A percentile compares a stretch with the other conserved stretches of the same genome.
phyloP scores from a whole-genome alignment of 2,329 filamentous ascomycete genomes.

The Claviceps lovelessii region DNA sequence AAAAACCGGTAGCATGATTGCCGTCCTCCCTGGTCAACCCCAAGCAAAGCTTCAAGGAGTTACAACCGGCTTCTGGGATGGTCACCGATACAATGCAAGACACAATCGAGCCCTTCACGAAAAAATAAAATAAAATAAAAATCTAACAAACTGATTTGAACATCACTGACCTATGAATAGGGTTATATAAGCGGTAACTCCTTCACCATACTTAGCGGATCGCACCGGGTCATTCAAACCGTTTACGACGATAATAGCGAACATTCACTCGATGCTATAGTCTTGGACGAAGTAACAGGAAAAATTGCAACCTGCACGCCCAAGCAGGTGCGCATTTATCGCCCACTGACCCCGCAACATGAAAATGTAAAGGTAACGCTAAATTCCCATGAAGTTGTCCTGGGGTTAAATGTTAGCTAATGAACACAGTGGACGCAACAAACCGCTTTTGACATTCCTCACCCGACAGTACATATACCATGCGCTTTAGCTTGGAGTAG shows the following conservation, averaged over 20 bases:
- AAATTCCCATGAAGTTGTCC: background rate
- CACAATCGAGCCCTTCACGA: background rate
- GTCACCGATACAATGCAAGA: conserved; percentile 56
- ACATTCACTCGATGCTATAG: conserved; percentile 54
- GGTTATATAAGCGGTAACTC: conserved; percentile 82
- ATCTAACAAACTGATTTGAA: background rate
- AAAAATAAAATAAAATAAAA: background rate
- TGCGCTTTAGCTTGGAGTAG: conserved; percentile 67
- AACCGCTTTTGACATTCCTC: conserved; percentile 37
- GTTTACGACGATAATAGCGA: conserved; percentile 69
- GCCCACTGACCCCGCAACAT: conserved; percentile 55
- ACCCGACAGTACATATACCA: conserved; percentile 21
- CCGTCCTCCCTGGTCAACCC: conserved; percentile 66
- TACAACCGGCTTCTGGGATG: conserved; percentile 59
- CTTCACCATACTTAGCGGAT: conserved; percentile 65
- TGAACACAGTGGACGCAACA: conserved; percentile 46
- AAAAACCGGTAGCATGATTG: conserved; percentile 46
- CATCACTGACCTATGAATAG: conserved; percentile 27
- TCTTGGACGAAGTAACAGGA: conserved; percentile 67
- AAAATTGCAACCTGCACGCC: conserved; percentile 69
- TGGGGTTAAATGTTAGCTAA: conserved; percentile 8
- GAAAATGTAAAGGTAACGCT: conserved; percentile 54
- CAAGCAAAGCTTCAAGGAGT: conserved; percentile 65
- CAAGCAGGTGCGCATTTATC: conserved; percentile 58
- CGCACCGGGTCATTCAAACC: conserved; percentile 68